phyloP scores from a whole-genome alignment of 2,329 filamentous ascomycete genomes.

The Teratosphaeria epicoccoides region DNA sequence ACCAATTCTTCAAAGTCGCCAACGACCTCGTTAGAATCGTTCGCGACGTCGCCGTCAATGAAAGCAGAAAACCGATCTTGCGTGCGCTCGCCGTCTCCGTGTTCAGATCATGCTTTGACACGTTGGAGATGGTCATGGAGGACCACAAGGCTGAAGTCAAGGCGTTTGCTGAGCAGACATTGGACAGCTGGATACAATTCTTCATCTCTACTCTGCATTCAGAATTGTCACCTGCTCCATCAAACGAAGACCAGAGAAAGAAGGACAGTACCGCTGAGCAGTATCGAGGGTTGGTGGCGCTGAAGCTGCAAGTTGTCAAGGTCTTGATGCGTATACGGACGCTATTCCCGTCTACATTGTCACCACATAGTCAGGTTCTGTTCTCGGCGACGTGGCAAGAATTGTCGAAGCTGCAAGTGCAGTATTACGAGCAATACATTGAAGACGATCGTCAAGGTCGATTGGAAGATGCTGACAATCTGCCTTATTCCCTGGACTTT shows the following conservation, averaged over 20 bases:
- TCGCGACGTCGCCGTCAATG: slow-evolving; percentile 69
- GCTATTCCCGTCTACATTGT: slow-evolving; percentile 71
- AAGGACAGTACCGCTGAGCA: slow-evolving; percentile 46
- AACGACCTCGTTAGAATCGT: slow-evolving; percentile 74
- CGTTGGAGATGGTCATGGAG: slow-evolving; percentile 92
- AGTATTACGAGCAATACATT: slow-evolving; percentile 78
- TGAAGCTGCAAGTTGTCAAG: slow-evolving; percentile 90
- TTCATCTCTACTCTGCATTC: slow-evolving; percentile 70
- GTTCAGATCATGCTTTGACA: slow-evolving; percentile 85
- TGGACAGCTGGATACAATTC: slow-evolving; percentile 76
- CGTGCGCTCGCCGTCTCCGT: slow-evolving; percentile 81
- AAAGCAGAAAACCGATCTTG: slow-evolving; percentile 57
- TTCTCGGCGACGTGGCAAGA: slow-evolving; percentile 89
- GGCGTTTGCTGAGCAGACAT: slow-evolving; percentile 75
- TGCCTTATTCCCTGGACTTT: slow-evolving; percentile 93
- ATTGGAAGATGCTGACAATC: slow-evolving; percentile 75
- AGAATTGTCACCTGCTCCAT: slow-evolving; percentile 52
- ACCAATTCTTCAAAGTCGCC: slow-evolving; percentile 87
- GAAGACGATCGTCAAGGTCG: slow-evolving; percentile 75
- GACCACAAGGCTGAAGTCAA: slow-evolving; percentile 81
- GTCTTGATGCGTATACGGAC: slow-evolving; percentile 76
- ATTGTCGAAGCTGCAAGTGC: slow-evolving; percentile 57
- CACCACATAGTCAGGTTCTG: slow-evolving; percentile 69
- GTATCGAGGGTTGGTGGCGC: slow-evolving; percentile 71
- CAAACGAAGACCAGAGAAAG: slow-evolving; percentile 51